Evolutionary conservation across 2,329 filamentous ascomycete genomes (phyloP).

Genomic region (Colletotrichum tofieldiae): DNA sequence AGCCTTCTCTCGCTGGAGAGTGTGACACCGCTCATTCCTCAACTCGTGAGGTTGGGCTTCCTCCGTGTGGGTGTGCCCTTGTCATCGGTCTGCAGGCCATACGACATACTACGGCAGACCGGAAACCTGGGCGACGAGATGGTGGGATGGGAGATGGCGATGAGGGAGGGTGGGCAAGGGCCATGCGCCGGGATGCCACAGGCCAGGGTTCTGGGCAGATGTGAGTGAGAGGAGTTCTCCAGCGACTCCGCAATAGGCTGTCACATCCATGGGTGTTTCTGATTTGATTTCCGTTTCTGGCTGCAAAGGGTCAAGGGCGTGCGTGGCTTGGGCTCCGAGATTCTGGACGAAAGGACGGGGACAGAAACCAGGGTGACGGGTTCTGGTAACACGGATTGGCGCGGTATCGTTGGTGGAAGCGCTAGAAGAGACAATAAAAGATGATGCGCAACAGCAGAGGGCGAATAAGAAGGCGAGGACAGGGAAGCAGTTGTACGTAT

Average conservation of each 20-base stretch:
- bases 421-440: constrained; percentile 36
- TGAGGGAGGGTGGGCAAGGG: constrained; percentile 2
- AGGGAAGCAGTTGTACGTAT: constrained; percentile 26
- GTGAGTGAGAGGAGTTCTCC: not conserved
- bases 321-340: constrained; percentile 37
- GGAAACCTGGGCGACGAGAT: constrained; percentile 23
- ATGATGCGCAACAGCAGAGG: constrained; percentile 7
- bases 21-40: constrained; percentile 19
- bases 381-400: constrained; percentile 26
- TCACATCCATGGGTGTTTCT: constrained; percentile 8
- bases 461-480: constrained; percentile 23
- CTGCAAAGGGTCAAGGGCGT: constrained; percentile 22
- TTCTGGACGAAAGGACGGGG: constrained; percentile 18
- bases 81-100: constrained; percentile 21
- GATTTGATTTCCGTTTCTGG: constrained; percentile 29
- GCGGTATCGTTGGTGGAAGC: constrained; percentile 18
- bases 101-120: constrained; percentile 19
- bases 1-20: constrained; percentile 10
- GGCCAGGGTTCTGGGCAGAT: constrained; percentile 17
- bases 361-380: constrained; percentile 37
- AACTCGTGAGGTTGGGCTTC: not conserved
- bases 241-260: constrained; percentile 23
- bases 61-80: constrained; percentile 26
- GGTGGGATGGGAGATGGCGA: constrained; percentile 25
- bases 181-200: constrained; percentile 26